A percentile compares a stretch with the other conserved stretches of the same genome.
Evolutionary conservation across 2,329 filamentous ascomycete species (phyloP).

Genomic region (Penicillium sp.): DNA sequence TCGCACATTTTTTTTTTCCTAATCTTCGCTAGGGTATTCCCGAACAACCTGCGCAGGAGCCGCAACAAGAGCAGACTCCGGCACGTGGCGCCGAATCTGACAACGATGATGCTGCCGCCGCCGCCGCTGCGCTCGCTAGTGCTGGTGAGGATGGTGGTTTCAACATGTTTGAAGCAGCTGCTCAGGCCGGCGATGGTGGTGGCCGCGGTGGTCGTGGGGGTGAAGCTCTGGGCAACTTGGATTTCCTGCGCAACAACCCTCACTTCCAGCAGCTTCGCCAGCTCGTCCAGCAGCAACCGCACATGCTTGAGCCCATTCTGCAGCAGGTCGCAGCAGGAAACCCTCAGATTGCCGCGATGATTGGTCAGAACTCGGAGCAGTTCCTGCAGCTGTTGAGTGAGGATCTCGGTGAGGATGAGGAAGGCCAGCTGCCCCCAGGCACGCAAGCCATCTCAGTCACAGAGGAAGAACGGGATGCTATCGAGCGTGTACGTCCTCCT

Average conservation of each 20-base stretch:
- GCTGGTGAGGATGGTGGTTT: conserved; percentile 60
- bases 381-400: conserved; percentile 89
- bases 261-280: conserved; percentile 98
- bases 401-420: conserved; percentile 67
- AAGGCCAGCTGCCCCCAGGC: conserved; percentile 74
- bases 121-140: conserved; percentile 18
- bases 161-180: conserved; percentile 91
- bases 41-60: conserved; percentile 73
- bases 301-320: conserved; percentile 97
- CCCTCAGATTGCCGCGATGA: conserved; percentile 88
- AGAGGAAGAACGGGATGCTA: conserved; percentile 93
- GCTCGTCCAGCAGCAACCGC: conserved; percentile 93
- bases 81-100: conserved; percentile 41
- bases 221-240: conserved; percentile 71
- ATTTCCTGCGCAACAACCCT: conserved; percentile 90
- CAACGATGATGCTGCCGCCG: conserved; percentile 35
- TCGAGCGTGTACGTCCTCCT: conserved; percentile 73
- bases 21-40: conserved; percentile 72
- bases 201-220: conserved; percentile 50
- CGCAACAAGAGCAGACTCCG: conserved; percentile 62
- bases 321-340: conserved; percentile 95
- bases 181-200: conserved; percentile 60
- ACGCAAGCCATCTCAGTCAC: conserved; percentile 88
- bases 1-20: neutral
- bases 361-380: conserved; percentile 86